A percentile compares a stretch with the other conserved stretches of the same genome.
These are phyloP conservation scores for Periglandula ipomoeae DNA, from an alignment of 2,329 filamentous ascomycete species.

Conservation along the genomic window DNA sequence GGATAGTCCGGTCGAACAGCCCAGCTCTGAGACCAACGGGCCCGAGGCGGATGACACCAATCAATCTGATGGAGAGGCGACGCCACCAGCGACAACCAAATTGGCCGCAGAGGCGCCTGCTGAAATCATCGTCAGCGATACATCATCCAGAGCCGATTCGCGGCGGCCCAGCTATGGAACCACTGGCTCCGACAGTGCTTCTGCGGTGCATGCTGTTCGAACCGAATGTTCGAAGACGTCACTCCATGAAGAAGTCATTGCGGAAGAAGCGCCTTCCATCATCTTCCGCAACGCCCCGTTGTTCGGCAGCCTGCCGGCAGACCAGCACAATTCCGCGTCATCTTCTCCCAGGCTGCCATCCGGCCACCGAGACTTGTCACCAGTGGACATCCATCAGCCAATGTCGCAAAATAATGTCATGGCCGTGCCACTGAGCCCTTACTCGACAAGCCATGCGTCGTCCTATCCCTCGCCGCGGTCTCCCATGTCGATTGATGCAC, in stretches of 20 bases:
- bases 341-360: slow-evolving; percentile 35
- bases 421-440: slow-evolving; percentile 50
- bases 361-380: slow-evolving; percentile 35
- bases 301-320: slow-evolving; percentile 21
- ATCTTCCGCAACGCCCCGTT: slow-evolving; percentile 30
- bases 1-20: slow-evolving; percentile 24
- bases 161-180: slow-evolving; percentile 38
- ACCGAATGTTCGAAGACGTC: slow-evolving; percentile 41
- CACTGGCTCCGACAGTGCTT: slow-evolving; percentile 26
- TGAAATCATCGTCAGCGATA: slow-evolving; percentile 6
- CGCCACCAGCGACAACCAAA: slow-evolving; percentile 20
- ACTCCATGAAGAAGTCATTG: slow-evolving; percentile 41
- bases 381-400: slow-evolving; percentile 41
- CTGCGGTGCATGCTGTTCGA: slow-evolving; percentile 24
- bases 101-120: background rate
- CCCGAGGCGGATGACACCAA: slow-evolving; percentile 16
- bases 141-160: slow-evolving; percentile 12
- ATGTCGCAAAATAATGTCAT: slow-evolving; percentile 32
- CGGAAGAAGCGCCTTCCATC: slow-evolving; percentile 35
- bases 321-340: slow-evolving; percentile 31
- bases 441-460: slow-evolving; percentile 53
- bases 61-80: slow-evolving; percentile 35
- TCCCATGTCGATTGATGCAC: slow-evolving; percentile 59
- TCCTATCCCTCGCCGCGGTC: slow-evolving; percentile 58
- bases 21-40: background rate